A percentile compares a stretch with the other conserved stretches of the same genome.
Evolutionary conservation across 257 asterid genomes (phyloP).

Genomic region (Catharanthus roseus): DNA sequence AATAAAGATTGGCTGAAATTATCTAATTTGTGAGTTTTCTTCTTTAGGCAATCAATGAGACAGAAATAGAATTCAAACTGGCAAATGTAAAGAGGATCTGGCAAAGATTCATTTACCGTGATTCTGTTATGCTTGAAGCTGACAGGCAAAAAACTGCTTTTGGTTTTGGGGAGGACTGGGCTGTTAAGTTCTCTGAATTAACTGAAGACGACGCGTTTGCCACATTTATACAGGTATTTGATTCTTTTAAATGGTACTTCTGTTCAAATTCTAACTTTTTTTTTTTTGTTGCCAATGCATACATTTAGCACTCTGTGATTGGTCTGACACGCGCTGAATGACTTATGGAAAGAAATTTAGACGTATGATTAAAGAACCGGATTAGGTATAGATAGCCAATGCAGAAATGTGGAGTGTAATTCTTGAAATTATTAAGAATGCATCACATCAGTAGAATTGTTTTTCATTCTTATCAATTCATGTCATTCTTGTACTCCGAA

Average conservation of each 20-base stretch:
- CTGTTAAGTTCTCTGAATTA: constrained; percentile 45
- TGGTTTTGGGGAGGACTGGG: constrained; percentile 68
- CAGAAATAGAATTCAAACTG: constrained; percentile 70
- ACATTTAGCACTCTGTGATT: neutral
- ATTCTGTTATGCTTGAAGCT: constrained; percentile 88
- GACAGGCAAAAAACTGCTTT: constrained; percentile 58
- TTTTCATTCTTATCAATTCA: neutral
- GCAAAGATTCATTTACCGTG: constrained; percentile 87
- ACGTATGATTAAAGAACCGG: neutral
- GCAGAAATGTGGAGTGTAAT: neutral
- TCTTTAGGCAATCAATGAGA: constrained; percentile 59
- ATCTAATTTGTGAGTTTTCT: constrained; percentile 19
- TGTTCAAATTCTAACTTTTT: neutral
- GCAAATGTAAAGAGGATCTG: constrained; percentile 75
- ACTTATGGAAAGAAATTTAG: neutral
- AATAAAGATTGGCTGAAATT: neutral
- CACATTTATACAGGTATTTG: constrained; percentile 76
- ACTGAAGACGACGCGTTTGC: constrained; percentile 66
- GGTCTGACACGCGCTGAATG: neutral
- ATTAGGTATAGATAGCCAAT: neutral
- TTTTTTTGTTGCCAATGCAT: neutral
- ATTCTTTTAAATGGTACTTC: neutral
- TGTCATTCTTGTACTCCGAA: neutral
- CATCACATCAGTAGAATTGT: neutral
- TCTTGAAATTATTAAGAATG: too few species aligned